Evolutionary conservation across 2,329 filamentous ascomycete genomes (phyloP), one percentile per base, ranked within the genome.

Genomic region (Colletotrichum destructivum): DNA sequence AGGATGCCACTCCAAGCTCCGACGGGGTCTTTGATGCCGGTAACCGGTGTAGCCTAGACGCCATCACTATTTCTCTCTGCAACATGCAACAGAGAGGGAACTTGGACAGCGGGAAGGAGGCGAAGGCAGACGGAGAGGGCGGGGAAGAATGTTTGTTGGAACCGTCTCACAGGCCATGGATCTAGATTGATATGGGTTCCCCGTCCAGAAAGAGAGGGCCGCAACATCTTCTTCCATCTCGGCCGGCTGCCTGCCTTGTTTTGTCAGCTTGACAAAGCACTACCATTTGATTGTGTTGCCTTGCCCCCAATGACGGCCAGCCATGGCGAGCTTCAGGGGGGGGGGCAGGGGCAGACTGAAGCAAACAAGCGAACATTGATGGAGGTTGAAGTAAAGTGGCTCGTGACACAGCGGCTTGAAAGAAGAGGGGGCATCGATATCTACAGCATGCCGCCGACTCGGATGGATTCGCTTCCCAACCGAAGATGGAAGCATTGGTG

Each of bases 191-290:
- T 51, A 57, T 71, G 60, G 23, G 13, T 40, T 56, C 42, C 55
- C 47, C 18, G 38, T 16, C 51, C 57, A 67, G 47, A 3, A 74
- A 78, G 8, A 75, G 69, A 42, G 72, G 86, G 13, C 84, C 81
- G 2, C 68, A 79, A 70, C 2, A 80, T 81, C 4, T 76, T 86
- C 0, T 75, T 86, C 2, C 77, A 81, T 56, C 42, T 62, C 55
- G 42, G 83, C 84, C 4, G 79, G 86, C n/a, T 72, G 75, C 42
- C 54, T 62, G 62, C 55, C 54, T 64, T 26, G 47, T 69, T 72
- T 71, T 44, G 71, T 73, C 68, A 73, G 68, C 68, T 68, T 73
- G 68, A 64, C 71, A 68, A 73, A 73, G 71, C 59, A 18, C 26
- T 59, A n/a, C 46, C 35, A 49, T 21, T 61, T 46, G 46, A 35